Base-by-base conservation (phyloP, 2,329 filamentous ascomycete species). In the Parastagonospora nodorum region DNA sequence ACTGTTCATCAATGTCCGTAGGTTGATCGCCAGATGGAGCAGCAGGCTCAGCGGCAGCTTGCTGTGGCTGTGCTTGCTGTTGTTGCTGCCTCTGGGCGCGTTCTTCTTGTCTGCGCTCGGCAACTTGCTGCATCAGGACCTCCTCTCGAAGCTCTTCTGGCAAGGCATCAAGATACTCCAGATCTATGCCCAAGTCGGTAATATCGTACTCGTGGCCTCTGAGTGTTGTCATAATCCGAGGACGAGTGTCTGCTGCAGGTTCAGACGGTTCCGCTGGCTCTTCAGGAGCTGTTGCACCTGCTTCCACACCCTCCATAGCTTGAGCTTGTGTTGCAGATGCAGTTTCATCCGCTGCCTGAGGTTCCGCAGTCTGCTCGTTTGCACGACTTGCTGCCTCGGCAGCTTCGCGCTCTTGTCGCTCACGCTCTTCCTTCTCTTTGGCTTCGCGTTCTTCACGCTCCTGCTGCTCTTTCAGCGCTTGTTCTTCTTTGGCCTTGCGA, bases 111-210 rank as follows among this genome's bases (percentile, higher is more conserved):
- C 93, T 86, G 60, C 93, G 85, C 58, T 90, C 87, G 45, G 89
- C 91, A 57, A 96, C 84, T 51, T 96, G 92, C 55, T 92, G 87
- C 72, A 95, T 91, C 58, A 99, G 90, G 42, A 99, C 94, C 71
- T 99, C 94, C 73, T 97, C 93, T 39, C 94, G 84, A 68, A 97
- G 87, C 54, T 99, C 95, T 63, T 99, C 94, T 0, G 94, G 94
- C n/a, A 99, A 78, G n/a, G 93, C 95, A 51, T 94, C 90, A 6
- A 99, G 84, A 74, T 97, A 99, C 49, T 96, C 92, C 12, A 89
- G 84, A 69, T 99, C 94, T 63, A 99, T 97, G 42, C 93, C 92
- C 55, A 99, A 82, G 53, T 90, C 90, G 0, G 94, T 99, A 42
- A 99, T 94, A 71, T 99, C 94, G 45, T 96, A 84, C 64, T 94